Base-by-base conservation (phyloP, 225 moss, liverwort and hornwort species). In the Climacium dendroides region DNA sequence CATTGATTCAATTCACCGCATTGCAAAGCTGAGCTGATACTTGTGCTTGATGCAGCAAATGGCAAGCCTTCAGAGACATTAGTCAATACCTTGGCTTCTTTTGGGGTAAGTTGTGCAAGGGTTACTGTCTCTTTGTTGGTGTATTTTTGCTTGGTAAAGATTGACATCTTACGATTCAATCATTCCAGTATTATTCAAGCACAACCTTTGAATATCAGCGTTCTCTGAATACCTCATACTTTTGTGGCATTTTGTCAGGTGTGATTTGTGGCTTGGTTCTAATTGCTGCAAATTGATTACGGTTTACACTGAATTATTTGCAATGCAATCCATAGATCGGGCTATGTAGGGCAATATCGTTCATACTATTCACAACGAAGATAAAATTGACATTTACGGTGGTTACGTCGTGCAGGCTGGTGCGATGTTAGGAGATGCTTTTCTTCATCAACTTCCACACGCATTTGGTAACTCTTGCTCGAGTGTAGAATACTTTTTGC, bases 391-490 rank as follows among this genome's bases (percentile, higher is more conserved):
- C 62, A 62, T 55, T 29, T 85, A 60, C 70, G 74, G 61, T 82
- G 82, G 62, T n/a, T 87, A 23, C 78, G 32, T 74, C 41, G 9
- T 87, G 70, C 88, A 96, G 94, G 95, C 96, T 80, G 95, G 97
- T 82, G 94, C 95, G 11, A 96, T 98, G 96, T 87, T 95, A 83
- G 97, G 97, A 70, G 97, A 98, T 94, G 95, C 95, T 72, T 90
- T 97, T 65, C 95, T 97, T 79, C 96, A 96, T 91, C 98, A 98
- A 89, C 90, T 97, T 61, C 97, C 96, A 57, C 98, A 98, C 90
- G 97, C 96, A 74, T 98, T 98, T 91, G 95, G 94, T 94, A 89
- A 82, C 62, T 74, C 25, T 90, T 79, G n/a, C 69, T 83, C 60
- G 30, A 81, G 15, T 84, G 89, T 94, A 90, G 95, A 43, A 61